phyloP scores from a whole-genome alignment of 768 basidiomycete genomes.

The Termitomyces sp. region DNA sequence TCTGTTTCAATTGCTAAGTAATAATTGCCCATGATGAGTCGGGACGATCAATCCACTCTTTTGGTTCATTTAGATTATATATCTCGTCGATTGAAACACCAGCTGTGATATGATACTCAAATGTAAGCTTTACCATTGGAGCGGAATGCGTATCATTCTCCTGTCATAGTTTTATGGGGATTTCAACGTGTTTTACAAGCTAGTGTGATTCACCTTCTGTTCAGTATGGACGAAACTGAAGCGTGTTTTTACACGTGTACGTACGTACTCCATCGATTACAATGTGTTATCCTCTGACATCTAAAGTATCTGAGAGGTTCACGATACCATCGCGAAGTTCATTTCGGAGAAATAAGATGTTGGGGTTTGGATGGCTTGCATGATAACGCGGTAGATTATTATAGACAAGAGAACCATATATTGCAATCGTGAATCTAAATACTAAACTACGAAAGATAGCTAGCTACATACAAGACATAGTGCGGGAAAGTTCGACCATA shows the following conservation, averaged over 20 bases:
- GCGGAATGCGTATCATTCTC: neutral
- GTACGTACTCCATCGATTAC: constrained; percentile 24
- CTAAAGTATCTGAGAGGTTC: constrained; percentile 4
- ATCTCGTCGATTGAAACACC: constrained; percentile 4
- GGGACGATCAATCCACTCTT: no score
- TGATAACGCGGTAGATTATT: neutral
- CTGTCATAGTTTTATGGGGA: constrained; percentile 2
- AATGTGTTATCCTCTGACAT: constrained; percentile 5
- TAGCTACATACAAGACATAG: constrained; percentile 10
- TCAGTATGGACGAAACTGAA: constrained; percentile 1
- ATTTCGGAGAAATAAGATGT: constrained; percentile 10
- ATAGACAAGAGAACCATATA: constrained; percentile 8
- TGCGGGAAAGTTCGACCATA: neutral
- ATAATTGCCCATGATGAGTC: neutral
- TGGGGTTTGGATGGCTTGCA: neutral
- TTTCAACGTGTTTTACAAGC: constrained; percentile 6
- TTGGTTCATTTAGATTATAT: no score
- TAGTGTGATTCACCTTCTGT: constrained; percentile 5
- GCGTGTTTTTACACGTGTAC: constrained; percentile 25
- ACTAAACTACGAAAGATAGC: constrained; percentile 10
- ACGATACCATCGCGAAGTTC: constrained; percentile 11
- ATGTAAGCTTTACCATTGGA: neutral
- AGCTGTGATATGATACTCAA: neutral
- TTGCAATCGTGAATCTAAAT: constrained; percentile 10
- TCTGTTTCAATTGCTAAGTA: neutral